Evolutionary conservation across 2,329 filamentous ascomycete species (phyloP).

Genomic region (Penicillium sp.): DNA sequence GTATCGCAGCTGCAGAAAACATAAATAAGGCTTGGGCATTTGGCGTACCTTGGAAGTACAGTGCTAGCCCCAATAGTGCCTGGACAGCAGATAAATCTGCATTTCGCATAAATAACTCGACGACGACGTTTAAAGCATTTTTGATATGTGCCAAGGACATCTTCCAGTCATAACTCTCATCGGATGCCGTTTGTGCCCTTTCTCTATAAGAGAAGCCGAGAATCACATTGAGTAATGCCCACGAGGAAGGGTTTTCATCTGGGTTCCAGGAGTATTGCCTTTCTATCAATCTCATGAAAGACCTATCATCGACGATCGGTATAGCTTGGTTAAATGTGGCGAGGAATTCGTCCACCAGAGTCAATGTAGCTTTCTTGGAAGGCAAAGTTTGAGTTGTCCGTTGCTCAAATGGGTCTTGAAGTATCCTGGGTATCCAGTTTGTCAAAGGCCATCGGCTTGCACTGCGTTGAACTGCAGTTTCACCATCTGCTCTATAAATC

Average conservation of each 20-base stretch:
- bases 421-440: slow-evolving; percentile 15
- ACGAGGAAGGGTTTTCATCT: slow-evolving; percentile 20
- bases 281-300: slow-evolving; percentile 10
- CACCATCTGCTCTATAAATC: slow-evolving; percentile 1
- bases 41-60: slow-evolving; percentile 25
- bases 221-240: slow-evolving; percentile 21
- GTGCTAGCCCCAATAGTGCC: slow-evolving; percentile 18
- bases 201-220: slow-evolving; percentile 20
- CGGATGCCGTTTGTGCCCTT: slow-evolving; percentile 8
- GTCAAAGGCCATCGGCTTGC: slow-evolving; percentile 1
- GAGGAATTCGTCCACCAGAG: slow-evolving; percentile 13
- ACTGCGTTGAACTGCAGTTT: slow-evolving; percentile 7
- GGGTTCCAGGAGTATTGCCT: slow-evolving; percentile 22
- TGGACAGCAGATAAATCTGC: slow-evolving; percentile 21
- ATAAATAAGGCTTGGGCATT: slow-evolving; percentile 24
- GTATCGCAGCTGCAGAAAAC: slow-evolving; percentile 21
- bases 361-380: slow-evolving; percentile 4
- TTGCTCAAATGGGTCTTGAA: slow-evolving; percentile 14
- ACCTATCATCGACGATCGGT: slow-evolving; percentile 12
- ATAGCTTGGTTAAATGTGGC: slow-evolving; percentile 12
- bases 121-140: slow-evolving; percentile 20
- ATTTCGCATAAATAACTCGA: slow-evolving; percentile 18
- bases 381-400: slow-evolving; percentile 13
- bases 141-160: slow-evolving; percentile 19
- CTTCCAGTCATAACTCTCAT: slow-evolving; percentile 14